Conservation (phyloP, 108 stramenopile species). For the Thalassiosira profunda region DNA sequence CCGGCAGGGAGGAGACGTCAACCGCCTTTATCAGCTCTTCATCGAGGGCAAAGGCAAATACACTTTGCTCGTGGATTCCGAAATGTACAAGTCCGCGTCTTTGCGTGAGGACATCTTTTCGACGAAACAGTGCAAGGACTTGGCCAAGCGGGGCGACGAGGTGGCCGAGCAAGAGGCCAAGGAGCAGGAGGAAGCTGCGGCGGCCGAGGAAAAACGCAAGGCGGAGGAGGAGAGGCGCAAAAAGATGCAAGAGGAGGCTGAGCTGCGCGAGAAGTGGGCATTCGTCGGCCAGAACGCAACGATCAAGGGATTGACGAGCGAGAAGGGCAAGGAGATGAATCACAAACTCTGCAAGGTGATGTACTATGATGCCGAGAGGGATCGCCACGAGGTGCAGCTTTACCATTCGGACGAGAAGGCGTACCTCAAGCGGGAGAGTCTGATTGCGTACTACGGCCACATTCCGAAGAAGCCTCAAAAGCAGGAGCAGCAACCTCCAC, state of each 20-base stretch:
- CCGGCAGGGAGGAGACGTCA: slow-evolving; percentile 40
- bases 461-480: neutral
- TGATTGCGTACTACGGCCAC: slow-evolving; percentile 26
- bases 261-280: slow-evolving; percentile 28
- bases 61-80: slow-evolving; percentile 36
- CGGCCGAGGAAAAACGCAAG: slow-evolving; percentile 14
- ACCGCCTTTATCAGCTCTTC: slow-evolving; percentile 52
- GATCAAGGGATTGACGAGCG: slow-evolving; percentile 29
- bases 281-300: slow-evolving; percentile 29
- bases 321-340: slow-evolving; percentile 24
- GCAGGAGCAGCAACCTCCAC: neutral
- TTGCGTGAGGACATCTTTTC: slow-evolving; percentile 38
- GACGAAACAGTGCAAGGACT: slow-evolving; percentile 41
- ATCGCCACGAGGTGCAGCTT: slow-evolving; percentile 33
- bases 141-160: slow-evolving; percentile 19
- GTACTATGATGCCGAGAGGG: slow-evolving; percentile 23
- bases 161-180: slow-evolving; percentile 24
- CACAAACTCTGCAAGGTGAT: slow-evolving; percentile 7
- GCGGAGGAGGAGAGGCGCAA: slow-evolving; percentile 25
- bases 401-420: slow-evolving; percentile 20
- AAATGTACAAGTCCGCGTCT: slow-evolving; percentile 33
- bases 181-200: slow-evolving; percentile 35
- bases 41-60: slow-evolving; percentile 49
- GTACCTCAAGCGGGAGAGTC: slow-evolving; percentile 23
- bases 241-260: slow-evolving; percentile 28